phyloP scores from a whole-genome alignment of 2,329 filamentous ascomycete species.

The Fusarium subtropicale region DNA sequence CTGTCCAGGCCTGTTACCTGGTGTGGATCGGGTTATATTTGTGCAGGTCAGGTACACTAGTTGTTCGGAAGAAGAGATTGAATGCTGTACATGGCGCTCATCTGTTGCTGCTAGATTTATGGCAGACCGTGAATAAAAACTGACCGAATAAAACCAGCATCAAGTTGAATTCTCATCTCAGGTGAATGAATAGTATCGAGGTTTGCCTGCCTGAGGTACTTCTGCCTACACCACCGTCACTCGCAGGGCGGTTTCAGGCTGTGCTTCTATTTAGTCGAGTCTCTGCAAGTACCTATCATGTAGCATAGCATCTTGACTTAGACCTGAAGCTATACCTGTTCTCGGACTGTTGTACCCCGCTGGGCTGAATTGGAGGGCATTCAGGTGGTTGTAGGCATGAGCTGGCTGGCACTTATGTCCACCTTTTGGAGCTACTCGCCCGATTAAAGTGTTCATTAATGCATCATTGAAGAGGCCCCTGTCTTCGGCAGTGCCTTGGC shows the following conservation, averaged over 20 bases:
- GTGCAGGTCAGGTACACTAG: neutral
- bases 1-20: no score
- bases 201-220: constrained; percentile 1
- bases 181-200: neutral
- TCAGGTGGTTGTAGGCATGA: neutral
- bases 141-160: neutral
- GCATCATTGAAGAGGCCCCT: neutral
- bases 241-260: neutral
- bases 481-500: neutral
- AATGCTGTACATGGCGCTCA: neutral
- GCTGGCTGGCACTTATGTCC: neutral
- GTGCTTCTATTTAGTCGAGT: neutral
- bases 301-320: neutral
- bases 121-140: neutral
- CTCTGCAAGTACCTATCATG: neutral
- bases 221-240: neutral
- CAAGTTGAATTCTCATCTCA: neutral
- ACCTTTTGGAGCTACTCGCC: neutral
- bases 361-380: constrained; percentile 7
- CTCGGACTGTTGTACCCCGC: neutral
- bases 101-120: neutral
- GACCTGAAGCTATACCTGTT: neutral
- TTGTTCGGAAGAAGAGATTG: neutral
- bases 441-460: neutral
- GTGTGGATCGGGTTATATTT: neutral